phyloP scores from a whole-genome alignment of 2,329 filamentous ascomycete species.

The Aspergillus ruber region DNA sequence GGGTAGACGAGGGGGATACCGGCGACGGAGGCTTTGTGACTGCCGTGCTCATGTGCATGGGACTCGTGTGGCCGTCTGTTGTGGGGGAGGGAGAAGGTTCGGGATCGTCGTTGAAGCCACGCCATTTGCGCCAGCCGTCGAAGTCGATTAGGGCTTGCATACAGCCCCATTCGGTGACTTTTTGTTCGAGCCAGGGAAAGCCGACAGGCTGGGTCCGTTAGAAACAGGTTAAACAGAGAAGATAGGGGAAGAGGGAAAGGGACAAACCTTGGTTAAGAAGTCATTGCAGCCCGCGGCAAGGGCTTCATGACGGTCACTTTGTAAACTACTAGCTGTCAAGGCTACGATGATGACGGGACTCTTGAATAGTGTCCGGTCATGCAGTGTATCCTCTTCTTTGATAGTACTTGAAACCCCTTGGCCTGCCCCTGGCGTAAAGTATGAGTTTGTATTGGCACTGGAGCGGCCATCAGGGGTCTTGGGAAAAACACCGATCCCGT shows the following conservation, averaged over 20 bases:
- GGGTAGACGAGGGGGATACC: not conserved
- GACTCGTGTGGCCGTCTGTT: constrained; percentile 18
- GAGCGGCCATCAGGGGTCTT: constrained; percentile 55
- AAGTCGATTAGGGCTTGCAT: constrained; percentile 99
- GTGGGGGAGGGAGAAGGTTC: constrained; percentile 11
- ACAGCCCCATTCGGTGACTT: constrained; percentile 99
- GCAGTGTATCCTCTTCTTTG: constrained; percentile 31
- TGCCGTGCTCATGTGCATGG: constrained; percentile 19
- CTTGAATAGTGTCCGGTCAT: constrained; percentile 63
- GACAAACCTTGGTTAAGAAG: constrained; percentile 85
- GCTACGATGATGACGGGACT: constrained; percentile 97
- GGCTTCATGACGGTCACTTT: constrained; percentile 92
- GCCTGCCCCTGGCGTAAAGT: constrained; percentile 13
- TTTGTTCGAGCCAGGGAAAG: constrained; percentile 93
- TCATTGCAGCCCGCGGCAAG: constrained; percentile 95
- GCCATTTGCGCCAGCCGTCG: constrained; percentile 97
- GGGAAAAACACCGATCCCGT: constrained; percentile 85
- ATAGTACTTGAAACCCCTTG: constrained; percentile 17
- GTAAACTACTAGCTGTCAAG: constrained; percentile 85
- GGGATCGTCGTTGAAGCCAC: constrained; percentile 57
- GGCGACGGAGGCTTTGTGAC: constrained; percentile 1
- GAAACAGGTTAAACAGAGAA: not conserved
- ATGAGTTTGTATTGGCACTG: constrained; percentile 27
- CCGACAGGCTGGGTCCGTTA: constrained; percentile 69
- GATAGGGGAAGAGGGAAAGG: not conserved